These are phyloP conservation scores for Oryza longistaminata DNA, from an alignment of 176 grass and related monocot genomes.

Conservation along the genomic window DNA sequence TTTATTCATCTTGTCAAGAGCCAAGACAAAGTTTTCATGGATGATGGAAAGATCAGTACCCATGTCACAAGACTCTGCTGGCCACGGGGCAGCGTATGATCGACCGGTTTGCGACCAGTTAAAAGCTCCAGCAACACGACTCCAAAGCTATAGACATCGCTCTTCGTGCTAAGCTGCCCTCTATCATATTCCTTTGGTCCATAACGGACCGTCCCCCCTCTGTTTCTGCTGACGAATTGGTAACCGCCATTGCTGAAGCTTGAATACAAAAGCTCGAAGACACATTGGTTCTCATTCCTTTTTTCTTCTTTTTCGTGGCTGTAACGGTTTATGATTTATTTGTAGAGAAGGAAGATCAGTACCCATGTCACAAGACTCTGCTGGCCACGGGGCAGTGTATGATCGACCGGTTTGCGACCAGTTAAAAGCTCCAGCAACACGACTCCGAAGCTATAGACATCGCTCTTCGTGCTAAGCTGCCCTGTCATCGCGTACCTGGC, in stretches of 20 bases:
- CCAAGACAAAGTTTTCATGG: not conserved
- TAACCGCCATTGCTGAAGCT: too few species aligned
- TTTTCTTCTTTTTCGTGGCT: too few species aligned
- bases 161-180: conserved; percentile 65
- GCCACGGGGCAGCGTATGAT: conserved; percentile 68
- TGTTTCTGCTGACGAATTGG: too few species aligned
- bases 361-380: conserved; percentile 93
- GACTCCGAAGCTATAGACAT: conserved; percentile 75
- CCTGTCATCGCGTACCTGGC: conserved; percentile 75
- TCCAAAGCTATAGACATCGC: conserved; percentile 75
- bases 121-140: conserved; percentile 70
- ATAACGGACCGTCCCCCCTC: too few species aligned
- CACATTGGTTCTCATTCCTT: too few species aligned
- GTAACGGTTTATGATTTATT: too few species aligned
- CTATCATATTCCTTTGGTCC: too few species aligned
- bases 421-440: conserved; percentile 72
- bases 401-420: conserved; percentile 60
- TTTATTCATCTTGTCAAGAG: not conserved
- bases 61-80: conserved; percentile 91
- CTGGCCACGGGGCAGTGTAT: conserved; percentile 69
- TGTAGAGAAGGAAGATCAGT: too few species aligned
- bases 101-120: conserved; percentile 60
- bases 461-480: conserved; percentile 64
- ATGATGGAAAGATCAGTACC: conserved; percentile 45
- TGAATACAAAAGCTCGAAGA: too few species aligned